Base-by-base conservation (phyloP, 768 basidiomycete species). In the Lactarius indigo region DNA sequence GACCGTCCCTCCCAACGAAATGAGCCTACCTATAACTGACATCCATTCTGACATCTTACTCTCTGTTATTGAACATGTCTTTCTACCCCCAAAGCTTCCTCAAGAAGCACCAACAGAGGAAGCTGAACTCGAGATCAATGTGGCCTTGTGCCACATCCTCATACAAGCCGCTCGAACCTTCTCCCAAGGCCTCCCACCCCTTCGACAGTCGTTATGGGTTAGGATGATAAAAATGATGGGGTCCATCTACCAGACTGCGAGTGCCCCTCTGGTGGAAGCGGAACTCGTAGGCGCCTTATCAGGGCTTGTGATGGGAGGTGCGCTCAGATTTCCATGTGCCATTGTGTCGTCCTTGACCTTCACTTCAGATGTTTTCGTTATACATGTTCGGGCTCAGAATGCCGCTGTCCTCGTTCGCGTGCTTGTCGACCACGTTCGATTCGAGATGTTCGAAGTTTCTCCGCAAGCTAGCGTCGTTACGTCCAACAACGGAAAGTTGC, bases 381-480 rank as follows among this genome's bases (percentile, higher is more conserved):
- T 60, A 52, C 31, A 65, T 44, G 33, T 65, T 23, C 64, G 64
- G 0, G 64, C 64, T 39, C 64, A 65, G 18, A 65, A 65, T 26
- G 64, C 64, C 26, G 59, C 30, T 44, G 30, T 65, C 18, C 2
- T 65, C 7, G 33, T 65, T 18, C 64, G 64, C 64, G 41, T 28
- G 9, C 59, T 33, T 18, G 13, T 12, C 5, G 18, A 61, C 7
- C 42, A 37, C 8, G 59, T 65, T 57, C 64, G 33, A 35, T 65
- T 64, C 64, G 64, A 50, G 47, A 50, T 50, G 47, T 85, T 85
- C 64, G 80, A 84, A 69, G 74, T 79, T 6, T 80, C 80, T 0
- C 76, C 82, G 2, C 69, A 73, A 30, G 69, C 76, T 2, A 72
- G 70, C 17, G 64, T 64, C 7, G 77, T 85, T 23, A 80, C 81